Base-by-base conservation (phyloP, 1,284 basidiomycete genomes). In the Melampsora larici-populina region DNA sequence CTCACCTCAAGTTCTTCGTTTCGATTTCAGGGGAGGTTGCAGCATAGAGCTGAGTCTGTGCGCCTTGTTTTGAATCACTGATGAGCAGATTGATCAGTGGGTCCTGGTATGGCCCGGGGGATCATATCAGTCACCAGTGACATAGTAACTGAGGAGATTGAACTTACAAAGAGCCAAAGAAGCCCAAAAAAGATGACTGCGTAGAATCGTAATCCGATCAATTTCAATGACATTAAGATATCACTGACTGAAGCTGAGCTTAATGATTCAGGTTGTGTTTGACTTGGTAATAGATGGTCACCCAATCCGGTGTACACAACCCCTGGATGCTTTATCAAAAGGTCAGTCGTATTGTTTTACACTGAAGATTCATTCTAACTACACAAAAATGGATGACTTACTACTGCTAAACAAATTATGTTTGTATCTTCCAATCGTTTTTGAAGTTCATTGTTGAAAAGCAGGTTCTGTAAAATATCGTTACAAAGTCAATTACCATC, bases 1-100 rank as follows among this genome's bases (percentile, higher is more conserved):
- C 65, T 26, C 24, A 67, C 65, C 18, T 36, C 18, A 40, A 21
- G 2, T 29, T 36, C 24, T 67, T 67, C 3, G 21, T 40, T 4
- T 67, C 65, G 21, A 67, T 67, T 40, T 67, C 65, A 21, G 65
- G 65, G 43, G 65, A 67, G 13, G 65, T 67, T 5, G 65, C 65
- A 17, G 65, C 65, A 36, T 67, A 67, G 7, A 67, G 40, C 21
- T 67, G 65, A 43, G 65, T 67, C 15, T 40, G 13, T 13, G 65
- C 36, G 13, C 65, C 65, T 26, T 67, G 21, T 21, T 26, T 26
- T 63, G 29, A 4, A 26, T 24, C 7, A 63, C 17, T 24, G 31
- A 63, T 58, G 18, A 21, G 13, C 51, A 58, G 4, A 3, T 58
- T 58, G 51, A 58, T 58, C 26, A 58, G 6, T 21, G 51, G 51